These are phyloP conservation scores for Globisporangium megalacanthum DNA, from an alignment of 352 stramenopile species.

Conservation along the genomic window DNA sequence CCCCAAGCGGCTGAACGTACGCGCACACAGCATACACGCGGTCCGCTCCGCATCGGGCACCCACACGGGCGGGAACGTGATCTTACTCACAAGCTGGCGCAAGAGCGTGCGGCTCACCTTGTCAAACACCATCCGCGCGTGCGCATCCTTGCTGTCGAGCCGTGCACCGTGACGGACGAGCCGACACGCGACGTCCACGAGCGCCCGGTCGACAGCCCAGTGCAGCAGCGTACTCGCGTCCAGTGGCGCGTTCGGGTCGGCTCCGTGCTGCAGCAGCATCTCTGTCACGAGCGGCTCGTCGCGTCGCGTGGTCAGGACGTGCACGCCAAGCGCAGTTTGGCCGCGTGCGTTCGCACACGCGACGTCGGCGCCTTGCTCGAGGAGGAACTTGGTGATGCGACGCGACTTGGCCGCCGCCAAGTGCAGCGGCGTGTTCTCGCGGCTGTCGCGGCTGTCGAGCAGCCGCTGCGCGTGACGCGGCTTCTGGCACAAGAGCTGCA, in stretches of 20 bases:
- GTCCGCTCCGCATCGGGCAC: conserved; percentile 64
- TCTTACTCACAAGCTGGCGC: conserved; percentile 68
- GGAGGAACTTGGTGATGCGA: conserved; percentile 76
- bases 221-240: conserved; percentile 70
- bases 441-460: conserved; percentile 65
- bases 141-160: conserved; percentile 68
- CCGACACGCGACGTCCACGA: conserved; percentile 71
- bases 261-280: conserved; percentile 74
- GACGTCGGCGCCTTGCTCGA: conserved; percentile 65
- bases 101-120: conserved; percentile 74
- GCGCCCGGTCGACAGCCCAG: conserved; percentile 59
- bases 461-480: conserved; percentile 38
- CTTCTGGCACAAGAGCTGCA: conserved; percentile 70
- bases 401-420: conserved; percentile 75
- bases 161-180: conserved; percentile 77
- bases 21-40: conserved; percentile 77
- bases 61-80: conserved; percentile 78
- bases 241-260: conserved; percentile 59
- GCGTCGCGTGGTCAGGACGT: conserved; percentile 70
- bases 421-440: conserved; percentile 75
- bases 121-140: conserved; percentile 78
- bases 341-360: conserved; percentile 60
- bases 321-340: conserved; percentile 66
- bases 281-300: conserved; percentile 76
- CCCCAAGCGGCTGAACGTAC: conserved; percentile 56